A percentile compares a stretch with the other conserved stretches of the same genome.
Evolutionary conservation across 2,329 filamentous ascomycete genomes (phyloP).

Genomic region (Alternaria postmessia): DNA sequence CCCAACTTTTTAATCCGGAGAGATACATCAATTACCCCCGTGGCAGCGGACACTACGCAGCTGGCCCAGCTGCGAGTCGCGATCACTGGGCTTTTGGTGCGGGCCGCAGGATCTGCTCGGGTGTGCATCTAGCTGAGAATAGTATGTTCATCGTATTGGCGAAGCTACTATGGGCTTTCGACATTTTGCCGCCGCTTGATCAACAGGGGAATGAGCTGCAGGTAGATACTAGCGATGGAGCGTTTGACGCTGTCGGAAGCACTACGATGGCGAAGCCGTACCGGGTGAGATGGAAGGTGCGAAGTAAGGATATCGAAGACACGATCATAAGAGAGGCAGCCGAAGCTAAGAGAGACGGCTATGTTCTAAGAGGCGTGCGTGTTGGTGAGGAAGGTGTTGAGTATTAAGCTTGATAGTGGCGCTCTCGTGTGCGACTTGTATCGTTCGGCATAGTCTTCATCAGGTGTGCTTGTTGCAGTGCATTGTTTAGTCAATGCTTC

Average conservation of each 20-base stretch:
- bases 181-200: constrained; percentile 51
- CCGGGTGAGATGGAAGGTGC: constrained; percentile 32
- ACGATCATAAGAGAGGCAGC: constrained; percentile 39
- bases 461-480: neutral
- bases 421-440: neutral
- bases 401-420: neutral
- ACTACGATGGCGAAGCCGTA: constrained; percentile 48
- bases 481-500: neutral
- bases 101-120: constrained; percentile 55
- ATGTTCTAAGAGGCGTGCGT: constrained; percentile 40
- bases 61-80: constrained; percentile 46
- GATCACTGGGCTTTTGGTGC: constrained; percentile 52
- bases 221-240: constrained; percentile 46
- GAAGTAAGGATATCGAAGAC: constrained; percentile 29
- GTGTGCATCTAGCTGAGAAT: constrained; percentile 54
- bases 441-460: neutral
- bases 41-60: constrained; percentile 45
- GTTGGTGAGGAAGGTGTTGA: constrained; percentile 41
- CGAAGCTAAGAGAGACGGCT: constrained; percentile 41
- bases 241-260: constrained; percentile 39
- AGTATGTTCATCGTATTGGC: constrained; percentile 55
- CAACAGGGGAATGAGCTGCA: constrained; percentile 48
- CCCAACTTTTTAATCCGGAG: constrained; percentile 54
- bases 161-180: constrained; percentile 59
- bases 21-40: constrained; percentile 51